A percentile compares a stretch with the other conserved stretches of the same genome.
These are phyloP conservation scores for Viola pubescens DNA, from an alignment of 441 rosid species.

Conservation along the genomic window DNA sequence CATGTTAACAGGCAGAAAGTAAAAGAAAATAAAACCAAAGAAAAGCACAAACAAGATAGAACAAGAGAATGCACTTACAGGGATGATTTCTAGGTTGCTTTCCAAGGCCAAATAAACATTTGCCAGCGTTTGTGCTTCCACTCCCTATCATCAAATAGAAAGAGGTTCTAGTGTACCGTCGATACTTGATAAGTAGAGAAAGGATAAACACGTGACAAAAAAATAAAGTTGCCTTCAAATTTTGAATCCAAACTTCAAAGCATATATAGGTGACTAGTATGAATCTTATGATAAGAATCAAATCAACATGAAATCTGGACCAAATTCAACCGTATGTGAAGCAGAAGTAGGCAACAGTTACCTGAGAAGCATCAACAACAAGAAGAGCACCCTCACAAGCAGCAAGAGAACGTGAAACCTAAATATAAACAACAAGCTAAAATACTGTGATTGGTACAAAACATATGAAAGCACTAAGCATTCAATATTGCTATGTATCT, in stretches of 20 bases:
- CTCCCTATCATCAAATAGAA: slow-evolving; percentile 54
- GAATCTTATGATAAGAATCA: not conserved
- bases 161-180: no score
- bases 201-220: no score
- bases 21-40: not conserved
- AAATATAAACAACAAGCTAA: slow-evolving; percentile 10
- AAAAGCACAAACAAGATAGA: not conserved
- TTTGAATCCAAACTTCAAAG: not conserved
- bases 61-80: slow-evolving; percentile 45
- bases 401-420: slow-evolving; percentile 99
- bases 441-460: no score
- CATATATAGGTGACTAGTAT: not conserved
- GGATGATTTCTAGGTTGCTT: slow-evolving; percentile 89
- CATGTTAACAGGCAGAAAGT: not conserved
- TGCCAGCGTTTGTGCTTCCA: slow-evolving; percentile 96
- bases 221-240: not conserved
- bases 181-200: no score
- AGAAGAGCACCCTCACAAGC: slow-evolving; percentile 99
- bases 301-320: no score
- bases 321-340: no score
- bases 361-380: slow-evolving; percentile 99
- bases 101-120: slow-evolving; percentile 94
- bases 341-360: slow-evolving; percentile 10
- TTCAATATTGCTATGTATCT: no score
- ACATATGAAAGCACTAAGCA: no score